Evolutionary conservation across 148 eudicot species (phyloP), one percentile per base, ranked within the genome.

Genomic region (Drosera capensis): DNA sequence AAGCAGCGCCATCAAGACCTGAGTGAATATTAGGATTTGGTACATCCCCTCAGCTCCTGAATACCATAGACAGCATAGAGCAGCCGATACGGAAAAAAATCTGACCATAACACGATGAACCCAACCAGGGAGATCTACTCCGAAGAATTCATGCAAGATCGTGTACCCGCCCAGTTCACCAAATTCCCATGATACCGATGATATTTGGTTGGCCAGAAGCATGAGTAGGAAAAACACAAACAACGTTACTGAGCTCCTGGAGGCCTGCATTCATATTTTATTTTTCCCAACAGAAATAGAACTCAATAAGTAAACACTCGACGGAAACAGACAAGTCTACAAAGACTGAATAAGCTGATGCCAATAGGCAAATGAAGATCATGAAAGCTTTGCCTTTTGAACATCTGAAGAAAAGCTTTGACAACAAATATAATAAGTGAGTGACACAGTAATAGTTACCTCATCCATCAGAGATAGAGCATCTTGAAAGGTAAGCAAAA

Each of bases 41-140:
- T 73, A 81, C 58, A 74, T 49, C 31, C 95, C 99, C 64, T 92
- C 95, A 51, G 86, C 71, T 43, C 99, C 99, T 21, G 85, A 71
- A 56, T 59, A 56, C 94, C 88, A 78, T 31, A 74, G 55, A 48
- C 79, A 81, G 68, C 49, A 79, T 9, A 92, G 74, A 5, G 86
- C 95, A 36, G 71, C 72, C 41, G 85, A 53, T 14, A 81, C 65
- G 35, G 95, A 75, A 54, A 85, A 59, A 48, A 79, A 62, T 68
- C 95, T 81, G 49, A 85, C 57, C 21, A 74, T 79, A 21, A 71
- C 76, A 52, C 87, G 75, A 68, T 92, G 94, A 62, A 85, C 93
- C 99, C 99, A 81, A 51, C 71, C 75, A 34, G 94, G 94, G 65
- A 92, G 73, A 34, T 79, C 73, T 62, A 92, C 49, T 46, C 62